Base-by-base conservation (phyloP, 1,284 basidiomycete genomes). In the Trichosporon sp. region DNA sequence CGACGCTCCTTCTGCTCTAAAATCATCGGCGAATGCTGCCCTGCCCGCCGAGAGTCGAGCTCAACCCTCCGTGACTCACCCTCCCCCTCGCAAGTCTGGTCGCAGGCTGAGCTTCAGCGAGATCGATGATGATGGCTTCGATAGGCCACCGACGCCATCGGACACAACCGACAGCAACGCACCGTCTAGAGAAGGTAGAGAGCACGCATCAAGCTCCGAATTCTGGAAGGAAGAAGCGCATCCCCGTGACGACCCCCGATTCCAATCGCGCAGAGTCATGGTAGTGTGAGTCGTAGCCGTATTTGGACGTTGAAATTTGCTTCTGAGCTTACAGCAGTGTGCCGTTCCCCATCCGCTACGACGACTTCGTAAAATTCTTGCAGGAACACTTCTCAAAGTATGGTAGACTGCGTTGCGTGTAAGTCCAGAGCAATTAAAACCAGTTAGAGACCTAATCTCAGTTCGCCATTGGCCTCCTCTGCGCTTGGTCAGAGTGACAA, bases 361-460 rank as follows among this genome's bases (percentile, higher is more conserved):
- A 67, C 0, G 40, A 40, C 2, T 34, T 73, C 10, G 62, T 58
- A 8, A 44, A 19, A 1, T 37, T 64, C 3, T 61, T 76, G 57
- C 27, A 10, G 0, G 60, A 72, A 5, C 75, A 78, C 57, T 78
- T 77, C 61, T 56, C 67, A 0, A 60, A 59, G 27, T 78, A 70
- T 21, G 75, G 76, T 1, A 16, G 31, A 0, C 33, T 78, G 6
- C 62, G 70, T 13, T 58, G 63, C 23, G 65, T 68, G 69, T 77
- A 31, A 69, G 73, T 71, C 4, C 49, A 9, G 16, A 31, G 6
- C 14, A 14, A 9, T 11, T n/a, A 31, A 2, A 14, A n/a, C n/a
- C n/a, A n/a, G n/a, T 60, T 21, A 25, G 16, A 14, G 4, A 7
- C 31, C n/a, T 54, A 27, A 54, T 21, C 23, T 7, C 40, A 44